Percentiles rank a stretch among this genome's conserved stretches.
Conservation (phyloP, 176 grass and related monocot genomes). For the Bothriochloa decipiens region DNA sequence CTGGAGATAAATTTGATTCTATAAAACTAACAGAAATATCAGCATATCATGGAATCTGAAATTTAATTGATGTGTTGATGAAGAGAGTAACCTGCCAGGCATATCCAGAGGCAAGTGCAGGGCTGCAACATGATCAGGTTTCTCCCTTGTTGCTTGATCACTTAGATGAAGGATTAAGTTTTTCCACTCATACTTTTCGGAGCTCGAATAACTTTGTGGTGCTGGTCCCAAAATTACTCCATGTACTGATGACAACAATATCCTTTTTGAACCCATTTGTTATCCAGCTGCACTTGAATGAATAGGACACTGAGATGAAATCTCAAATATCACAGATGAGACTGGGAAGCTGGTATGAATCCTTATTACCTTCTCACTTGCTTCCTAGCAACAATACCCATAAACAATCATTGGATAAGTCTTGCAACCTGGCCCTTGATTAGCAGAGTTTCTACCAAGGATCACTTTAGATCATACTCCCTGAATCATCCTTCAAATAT, state of each 20-base stretch:
- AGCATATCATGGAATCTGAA: neutral
- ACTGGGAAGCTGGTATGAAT: neutral
- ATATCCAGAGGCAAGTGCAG: neutral
- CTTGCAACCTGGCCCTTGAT: neutral
- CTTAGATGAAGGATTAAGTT: constrained; percentile 29
- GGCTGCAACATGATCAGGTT: constrained; percentile 24
- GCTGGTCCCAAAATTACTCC: constrained; percentile 13
- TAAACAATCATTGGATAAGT: neutral
- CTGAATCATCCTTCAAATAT: constrained; percentile 20
- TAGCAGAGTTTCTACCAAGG: constrained; percentile 16
- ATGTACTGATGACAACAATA: constrained; percentile 4
- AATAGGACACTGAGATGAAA: constrained; percentile 1
- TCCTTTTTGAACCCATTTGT: constrained; percentile 42
- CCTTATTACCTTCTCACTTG: neutral
- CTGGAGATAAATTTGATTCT: neutral
- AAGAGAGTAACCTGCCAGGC: constrained; percentile 35
- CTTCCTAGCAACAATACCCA: constrained; percentile 26
- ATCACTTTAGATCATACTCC: neutral
- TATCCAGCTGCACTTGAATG: constrained; percentile 11
- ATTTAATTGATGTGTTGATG: constrained; percentile 7
- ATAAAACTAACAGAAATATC: constrained; percentile 29
- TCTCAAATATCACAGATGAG: neutral
- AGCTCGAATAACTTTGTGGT: constrained; percentile 16
- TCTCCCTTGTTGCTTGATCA: constrained; percentile 24
- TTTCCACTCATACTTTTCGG: constrained; percentile 46